Percentiles rank a stretch among this genome's conserved stretches.
These are phyloP conservation scores for Xylaria bambusicola DNA, from an alignment of 495 filamentous ascomycete species.

Conservation along the genomic window DNA sequence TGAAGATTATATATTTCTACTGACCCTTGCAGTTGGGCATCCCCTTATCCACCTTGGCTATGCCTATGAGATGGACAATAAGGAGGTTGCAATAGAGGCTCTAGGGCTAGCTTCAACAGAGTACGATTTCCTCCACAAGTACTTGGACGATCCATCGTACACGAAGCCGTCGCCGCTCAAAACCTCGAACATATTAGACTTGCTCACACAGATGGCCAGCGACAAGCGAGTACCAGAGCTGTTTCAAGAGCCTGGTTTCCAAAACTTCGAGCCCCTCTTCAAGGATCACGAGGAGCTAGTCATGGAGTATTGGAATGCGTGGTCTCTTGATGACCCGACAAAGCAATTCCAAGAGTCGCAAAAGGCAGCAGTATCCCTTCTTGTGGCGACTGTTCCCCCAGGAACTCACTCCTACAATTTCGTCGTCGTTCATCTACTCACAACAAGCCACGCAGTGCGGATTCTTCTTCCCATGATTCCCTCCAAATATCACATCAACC, in stretches of 20 bases:
- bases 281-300: conserved; percentile 66
- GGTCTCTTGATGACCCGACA: conserved; percentile 64
- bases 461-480: conserved; percentile 81
- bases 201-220: conserved; percentile 61
- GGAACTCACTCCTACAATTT: conserved; percentile 76
- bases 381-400: conserved; percentile 61
- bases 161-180: conserved; percentile 53
- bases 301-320: conserved; percentile 86
- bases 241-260: conserved; percentile 57
- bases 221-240: conserved; percentile 60
- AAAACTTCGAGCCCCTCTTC: conserved; percentile 70
- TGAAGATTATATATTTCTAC: conserved; percentile 4
- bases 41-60: conserved; percentile 88
- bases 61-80: conserved; percentile 77
- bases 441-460: conserved; percentile 82
- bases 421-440: conserved; percentile 79
- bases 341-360: conserved; percentile 78
- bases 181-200: conserved; percentile 62
- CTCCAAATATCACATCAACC: conserved; percentile 64
- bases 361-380: conserved; percentile 68
- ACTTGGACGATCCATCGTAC: conserved; percentile 70
- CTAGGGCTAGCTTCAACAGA: conserved; percentile 69
- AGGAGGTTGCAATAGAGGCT: conserved; percentile 82
- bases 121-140: conserved; percentile 77
- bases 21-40: conserved; percentile 67